These are phyloP conservation scores for Aspergillus bombycis DNA, from an alignment of 2,329 filamentous ascomycete genomes.

Conservation along the genomic window DNA sequence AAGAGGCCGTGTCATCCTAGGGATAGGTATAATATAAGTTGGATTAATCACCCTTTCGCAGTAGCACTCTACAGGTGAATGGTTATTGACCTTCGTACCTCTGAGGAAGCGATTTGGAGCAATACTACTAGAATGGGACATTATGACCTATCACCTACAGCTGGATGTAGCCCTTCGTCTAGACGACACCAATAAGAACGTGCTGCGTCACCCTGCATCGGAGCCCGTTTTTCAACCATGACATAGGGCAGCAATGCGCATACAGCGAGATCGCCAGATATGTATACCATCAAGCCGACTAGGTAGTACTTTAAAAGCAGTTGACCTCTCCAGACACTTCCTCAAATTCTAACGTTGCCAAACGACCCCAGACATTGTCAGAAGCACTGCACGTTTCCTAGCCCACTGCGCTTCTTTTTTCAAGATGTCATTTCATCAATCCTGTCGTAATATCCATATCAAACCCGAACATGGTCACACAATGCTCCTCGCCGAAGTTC, in stretches of 20 bases:
- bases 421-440: slow-evolving; percentile 21
- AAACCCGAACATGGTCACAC: slow-evolving; percentile 14
- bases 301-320: neutral
- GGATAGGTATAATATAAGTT: no score
- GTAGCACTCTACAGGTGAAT: no score
- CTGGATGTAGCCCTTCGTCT: no score
- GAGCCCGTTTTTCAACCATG: neutral
- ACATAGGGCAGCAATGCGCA: neutral
- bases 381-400: neutral
- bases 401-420: accelerated
- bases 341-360: neutral
- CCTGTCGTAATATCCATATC: slow-evolving; percentile 17
- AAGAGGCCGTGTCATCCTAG: no score
- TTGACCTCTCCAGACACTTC: neutral
- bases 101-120: no score
- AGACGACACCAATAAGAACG: neutral
- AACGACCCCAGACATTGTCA: neutral
- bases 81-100: no score
- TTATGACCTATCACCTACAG: no score
- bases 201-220: neutral
- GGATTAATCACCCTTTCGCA: no score
- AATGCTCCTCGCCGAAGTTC: slow-evolving; percentile 14
- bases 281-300: neutral
- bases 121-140: no score
- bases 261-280: neutral